Percentiles rank a stretch among this genome's conserved stretches.
phyloP scores from a whole-genome alignment of 441 rosid species.

The Caryocar brasiliense region DNA sequence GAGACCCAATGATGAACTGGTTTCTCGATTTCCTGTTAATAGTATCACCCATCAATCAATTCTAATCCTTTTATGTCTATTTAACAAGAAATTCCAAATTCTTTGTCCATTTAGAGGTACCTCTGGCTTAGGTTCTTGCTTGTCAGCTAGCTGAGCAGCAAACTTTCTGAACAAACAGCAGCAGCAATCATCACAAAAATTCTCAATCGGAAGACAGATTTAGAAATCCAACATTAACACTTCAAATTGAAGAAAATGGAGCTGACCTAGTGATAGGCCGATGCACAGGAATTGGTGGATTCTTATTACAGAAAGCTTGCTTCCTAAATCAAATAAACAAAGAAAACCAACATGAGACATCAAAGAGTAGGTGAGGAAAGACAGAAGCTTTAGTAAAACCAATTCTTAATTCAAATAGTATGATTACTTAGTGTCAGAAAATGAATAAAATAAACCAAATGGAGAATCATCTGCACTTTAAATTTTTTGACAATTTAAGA shows the following conservation, averaged over 20 bases:
- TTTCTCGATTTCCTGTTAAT: slow-evolving; percentile 39
- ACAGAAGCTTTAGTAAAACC: background rate
- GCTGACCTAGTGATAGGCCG: slow-evolving; percentile 86
- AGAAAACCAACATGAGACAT: background rate
- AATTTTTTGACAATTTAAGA: no score
- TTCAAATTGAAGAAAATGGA: background rate
- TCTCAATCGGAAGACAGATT: background rate
- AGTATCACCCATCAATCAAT: slow-evolving; percentile 1
- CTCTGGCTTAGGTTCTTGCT: slow-evolving; percentile 41
- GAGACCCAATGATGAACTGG: slow-evolving; percentile 9
- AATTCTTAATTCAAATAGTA: no score
- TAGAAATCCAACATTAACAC: slow-evolving; percentile 1
- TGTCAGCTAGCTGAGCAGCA: slow-evolving; percentile 66
- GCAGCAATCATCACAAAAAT: background rate
- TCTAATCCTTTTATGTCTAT: background rate
- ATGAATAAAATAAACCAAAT: no score
- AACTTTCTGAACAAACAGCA: slow-evolving; percentile 43
- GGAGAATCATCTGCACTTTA: no score
- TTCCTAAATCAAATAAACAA: slow-evolving; percentile 24
- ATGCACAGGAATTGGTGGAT: slow-evolving; percentile 40
- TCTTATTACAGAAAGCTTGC: slow-evolving; percentile 34
- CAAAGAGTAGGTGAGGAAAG: background rate
- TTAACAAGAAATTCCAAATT: no score
- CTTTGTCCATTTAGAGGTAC: slow-evolving; percentile 23
- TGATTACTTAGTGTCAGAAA: no score